Evolutionary conservation across 345 rosid genomes (phyloP), one percentile per base, ranked within the genome.

Genomic region (Eucalyptus caleyi): DNA sequence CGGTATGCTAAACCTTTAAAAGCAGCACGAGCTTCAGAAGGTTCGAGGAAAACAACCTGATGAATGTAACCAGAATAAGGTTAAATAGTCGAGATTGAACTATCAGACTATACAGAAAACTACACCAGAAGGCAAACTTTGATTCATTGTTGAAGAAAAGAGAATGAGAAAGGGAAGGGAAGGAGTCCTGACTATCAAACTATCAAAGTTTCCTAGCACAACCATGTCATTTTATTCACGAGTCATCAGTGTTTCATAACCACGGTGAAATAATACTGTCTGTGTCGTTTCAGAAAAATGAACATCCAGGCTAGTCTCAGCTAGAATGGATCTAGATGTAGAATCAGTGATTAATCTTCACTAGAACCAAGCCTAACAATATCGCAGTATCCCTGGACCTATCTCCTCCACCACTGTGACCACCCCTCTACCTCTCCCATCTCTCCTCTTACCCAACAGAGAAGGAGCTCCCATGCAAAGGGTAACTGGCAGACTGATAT

Each of bases 11-110:
- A 93, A 89, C 96, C 97, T 90, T 92, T 96, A 90, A 94, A 94
- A 91, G 99, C 99, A 92, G 97, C 94, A 87, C 96, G 95, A 89
- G 99, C 99, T 90, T 94, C 98, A 80, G 96, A 92, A 50, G 98
- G 95, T 93, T 97, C 99, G 59, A 97, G 97, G 91, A 96, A 97
- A 92, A 96, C 93, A 93, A 96, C 97, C 99, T 97, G 93, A 88
- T 89, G 89, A 89, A 91, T 18, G 45, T 34, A 89, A 88, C 88
- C 83, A 59, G 83, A 82, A 86, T 59, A 56, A 27, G 50, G 24
- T 62, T 14, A 87, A 32, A 87, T 30, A 23, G 69, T 72, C 11
- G 8, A 40, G 16, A 62, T 62, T 59, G 83, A 42, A 45, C 34
- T 21, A 30, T 50, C 51, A 86, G 42, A 86, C 40, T 50, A 16